A percentile compares a stretch with the other conserved stretches of the same genome.
These are phyloP conservation scores for Andalucia godoyi DNA, from an alignment of 78 protist genomes.

Conservation along the genomic window DNA sequence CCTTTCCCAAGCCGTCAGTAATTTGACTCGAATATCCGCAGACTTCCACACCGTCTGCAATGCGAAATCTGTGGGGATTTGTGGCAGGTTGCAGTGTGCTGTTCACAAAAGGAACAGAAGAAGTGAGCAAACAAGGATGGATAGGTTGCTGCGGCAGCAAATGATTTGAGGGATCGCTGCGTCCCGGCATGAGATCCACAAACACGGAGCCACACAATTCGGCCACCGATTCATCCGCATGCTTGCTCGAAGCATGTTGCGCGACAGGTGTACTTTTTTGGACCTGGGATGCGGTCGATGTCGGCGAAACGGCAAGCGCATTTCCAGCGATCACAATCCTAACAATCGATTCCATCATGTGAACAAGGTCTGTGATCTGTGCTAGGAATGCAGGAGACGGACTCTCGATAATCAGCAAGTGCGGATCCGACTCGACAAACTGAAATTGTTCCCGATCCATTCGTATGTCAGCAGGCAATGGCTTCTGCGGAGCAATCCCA, in stretches of 20 bases:
- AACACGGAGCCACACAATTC: neutral
- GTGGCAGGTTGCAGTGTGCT: neutral
- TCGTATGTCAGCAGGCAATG: neutral
- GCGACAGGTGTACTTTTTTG: neutral
- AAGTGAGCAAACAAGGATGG: constrained; percentile 14
- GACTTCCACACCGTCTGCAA: neutral
- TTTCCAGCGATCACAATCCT: neutral
- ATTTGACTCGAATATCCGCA: no score
- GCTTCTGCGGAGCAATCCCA: neutral
- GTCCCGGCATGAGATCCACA: constrained; percentile 41
- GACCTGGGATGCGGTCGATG: neutral
- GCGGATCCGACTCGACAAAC: no score
- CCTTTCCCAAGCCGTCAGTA: neutral
- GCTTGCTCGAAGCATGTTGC: neutral
- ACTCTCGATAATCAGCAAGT: no score
- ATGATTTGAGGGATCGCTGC: constrained; percentile 18
- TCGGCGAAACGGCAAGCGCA: neutral
- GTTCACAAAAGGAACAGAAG: no score
- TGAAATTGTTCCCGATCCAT: no score
- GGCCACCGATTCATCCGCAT: constrained; percentile 1
- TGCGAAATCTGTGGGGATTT: neutral
- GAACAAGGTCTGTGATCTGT: no score
- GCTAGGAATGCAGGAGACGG: no score
- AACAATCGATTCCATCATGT: no score
- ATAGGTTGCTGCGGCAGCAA: constrained; percentile 37